Base-by-base conservation (phyloP, 2,329 filamentous ascomycete species). In the Colletotrichum spinosum region DNA sequence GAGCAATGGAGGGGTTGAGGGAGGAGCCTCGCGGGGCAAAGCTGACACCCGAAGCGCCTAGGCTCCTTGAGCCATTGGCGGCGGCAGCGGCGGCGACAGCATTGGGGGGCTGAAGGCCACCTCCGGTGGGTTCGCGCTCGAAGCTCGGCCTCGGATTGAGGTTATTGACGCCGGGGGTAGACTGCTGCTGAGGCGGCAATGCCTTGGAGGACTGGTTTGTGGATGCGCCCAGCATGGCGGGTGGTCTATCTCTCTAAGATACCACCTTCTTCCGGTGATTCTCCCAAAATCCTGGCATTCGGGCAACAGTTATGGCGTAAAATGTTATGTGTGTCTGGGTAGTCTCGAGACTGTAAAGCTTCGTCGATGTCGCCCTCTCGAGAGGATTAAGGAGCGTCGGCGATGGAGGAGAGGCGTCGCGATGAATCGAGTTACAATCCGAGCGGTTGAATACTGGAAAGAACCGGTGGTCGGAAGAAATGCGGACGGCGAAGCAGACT, bases 21-120 rank as follows among this genome's bases (percentile, higher is more conserved):
- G 91, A 93, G 68, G 88, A 84, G 57, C 86, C 88, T 57, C 92
- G 88, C 15, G 89, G 86, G 53, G 85, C 88, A 75, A 88, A 91
- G 60, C 88, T 90, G 71, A 88, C 83, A 73, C 77, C 79, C 3
- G 86, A 86, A 38, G 83, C 79, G 35, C 85, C 82, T 13, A 84
- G 71, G 68, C 82, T 85, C 67, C 86, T 83, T 13, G 64, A 48
- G 17, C 63, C 66, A 67, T 67, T 67, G 33, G 55, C 51, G 33
- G 67, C 60, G 51, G 71, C 67, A 46, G 74, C 25, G 25, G 25
- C 25, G 25, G 25, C 25, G 25, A 5, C 25, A 25, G 25, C 25
- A 25, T 25, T 70, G 67, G 79, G 70, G 72, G 81, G 83, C 69
- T 87, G 86, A 44, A 88, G 81, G 34, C 60, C 54, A 45, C 75